Base-by-base conservation (phyloP, 164 flowering plant species). In the Sedum album region DNA sequence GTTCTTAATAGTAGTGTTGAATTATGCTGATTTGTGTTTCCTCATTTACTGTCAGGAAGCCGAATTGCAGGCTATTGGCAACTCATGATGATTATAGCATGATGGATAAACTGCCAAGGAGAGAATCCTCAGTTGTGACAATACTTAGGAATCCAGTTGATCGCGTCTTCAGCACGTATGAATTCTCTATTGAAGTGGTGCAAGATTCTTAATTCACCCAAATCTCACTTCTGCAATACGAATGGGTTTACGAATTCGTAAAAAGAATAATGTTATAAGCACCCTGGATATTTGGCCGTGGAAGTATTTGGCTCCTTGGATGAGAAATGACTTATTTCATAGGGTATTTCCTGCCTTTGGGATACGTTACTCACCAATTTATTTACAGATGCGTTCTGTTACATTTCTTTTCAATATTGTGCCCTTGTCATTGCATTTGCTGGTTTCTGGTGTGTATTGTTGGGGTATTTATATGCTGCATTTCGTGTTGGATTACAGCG, bases 281-380 rank as follows among this genome's bases (percentile, higher is more conserved):
- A 92, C 99, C 10, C 78, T 92, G 68, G 94, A 91, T 84, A 92
- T 95, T 71, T 94, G 99, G 99, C 97, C 97, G 6, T 94, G 99
- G 99, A 94, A 94, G 78, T 91, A 91, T 81, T 78, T 94, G 83
- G 96, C 90, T 71, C 97, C 99, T 26, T 94, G 99, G 99, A 94
- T 94, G 95, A 90, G 93, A 76, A 88, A 86, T 73, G 99, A 94
- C 76, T 80, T 95, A 42, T 95, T 92, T 86, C 71, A 82, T 66
- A 83, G 97, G 85, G 99, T 95, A 88, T 78, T 81, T 74, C 11
- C 68, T 68, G 14, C 6, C 6, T 6, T 46, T 23, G 38, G 2
- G 31, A 21, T 49, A 20, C 2, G 21, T 57, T 55, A 11, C 17
- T 31, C 15, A 15, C 1, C 11, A 1, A 1, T 9, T 26, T 5